These are phyloP conservation scores for Astragalus glycyphyllos DNA, from an alignment of 306 rosid genomes.

Conservation along the genomic window DNA sequence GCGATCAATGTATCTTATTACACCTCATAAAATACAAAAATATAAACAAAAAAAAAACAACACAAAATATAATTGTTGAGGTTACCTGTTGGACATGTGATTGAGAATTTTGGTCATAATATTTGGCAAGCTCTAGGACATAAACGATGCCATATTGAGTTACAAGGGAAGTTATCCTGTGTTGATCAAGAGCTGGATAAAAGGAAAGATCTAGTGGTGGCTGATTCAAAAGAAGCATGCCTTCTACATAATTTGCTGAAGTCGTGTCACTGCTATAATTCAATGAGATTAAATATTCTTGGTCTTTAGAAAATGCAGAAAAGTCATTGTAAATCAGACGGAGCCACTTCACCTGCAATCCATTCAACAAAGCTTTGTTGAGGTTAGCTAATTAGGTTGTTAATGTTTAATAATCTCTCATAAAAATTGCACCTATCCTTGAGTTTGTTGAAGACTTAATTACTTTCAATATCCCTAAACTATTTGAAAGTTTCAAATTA, in stretches of 20 bases:
- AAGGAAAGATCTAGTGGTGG: conserved; percentile 63
- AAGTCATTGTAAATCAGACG: conserved; percentile 62
- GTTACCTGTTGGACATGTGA: conserved; percentile 47
- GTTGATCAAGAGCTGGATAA: conserved; percentile 52
- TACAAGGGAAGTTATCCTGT: conserved; percentile 55
- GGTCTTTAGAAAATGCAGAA: conserved; percentile 57
- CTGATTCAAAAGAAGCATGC: conserved; percentile 56
- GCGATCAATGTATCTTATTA: no score
- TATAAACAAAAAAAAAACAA: no score
- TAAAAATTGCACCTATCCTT: no score
- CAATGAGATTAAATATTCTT: conserved; percentile 61
- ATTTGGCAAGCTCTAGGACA: conserved; percentile 56
- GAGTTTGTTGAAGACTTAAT: no score
- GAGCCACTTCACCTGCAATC: conserved; percentile 66
- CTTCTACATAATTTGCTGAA: conserved; percentile 64
- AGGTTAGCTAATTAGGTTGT: no score
- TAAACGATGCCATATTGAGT: conserved; percentile 59
- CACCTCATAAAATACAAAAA: no score
- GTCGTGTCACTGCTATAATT: conserved; percentile 26
- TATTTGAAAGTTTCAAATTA: no score
- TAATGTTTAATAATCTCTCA: no score
- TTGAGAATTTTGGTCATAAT: conserved; percentile 47
- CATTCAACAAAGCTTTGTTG: no score
- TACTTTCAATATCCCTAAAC: no score
- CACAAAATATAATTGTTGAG: neutral